Conservation (phyloP, 2,329 filamentous ascomycete species). For the Hirsutella minnesotensis region DNA sequence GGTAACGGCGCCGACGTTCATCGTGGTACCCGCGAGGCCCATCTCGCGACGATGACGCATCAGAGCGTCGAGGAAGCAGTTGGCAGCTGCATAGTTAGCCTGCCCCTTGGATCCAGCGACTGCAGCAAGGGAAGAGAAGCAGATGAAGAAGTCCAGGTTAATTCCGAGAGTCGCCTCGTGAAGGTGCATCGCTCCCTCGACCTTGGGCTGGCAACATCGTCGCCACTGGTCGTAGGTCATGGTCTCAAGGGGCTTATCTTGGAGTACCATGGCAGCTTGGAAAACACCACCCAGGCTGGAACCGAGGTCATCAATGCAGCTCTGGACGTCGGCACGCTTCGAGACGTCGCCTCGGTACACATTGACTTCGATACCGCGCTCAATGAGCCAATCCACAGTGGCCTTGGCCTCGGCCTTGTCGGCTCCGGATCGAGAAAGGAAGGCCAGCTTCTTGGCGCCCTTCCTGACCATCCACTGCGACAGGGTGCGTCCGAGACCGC, state of each 20-base stretch:
- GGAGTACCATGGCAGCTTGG: slow-evolving; percentile 26
- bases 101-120: slow-evolving; percentile 16
- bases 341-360: slow-evolving; percentile 19
- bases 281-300: slow-evolving; percentile 24
- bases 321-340: slow-evolving; percentile 12
- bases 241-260: slow-evolving; percentile 7
- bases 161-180: slow-evolving; percentile 12
- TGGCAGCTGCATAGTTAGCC: slow-evolving; percentile 24
- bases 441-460: slow-evolving; percentile 17
- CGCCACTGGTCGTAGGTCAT: slow-evolving; percentile 16
- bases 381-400: slow-evolving; percentile 9
- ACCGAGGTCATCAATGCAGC: slow-evolving; percentile 8
- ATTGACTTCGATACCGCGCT: slow-evolving; percentile 5
- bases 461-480: slow-evolving; percentile 11
- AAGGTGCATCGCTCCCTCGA: slow-evolving; percentile 20
- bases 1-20: slow-evolving; percentile 23
- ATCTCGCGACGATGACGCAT: slow-evolving; percentile 15
- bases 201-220: slow-evolving; percentile 17
- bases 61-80: slow-evolving; percentile 21
- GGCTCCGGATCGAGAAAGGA: slow-evolving; percentile 15
- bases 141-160: slow-evolving; percentile 18
- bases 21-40: slow-evolving; percentile 17
- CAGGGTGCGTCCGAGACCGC: slow-evolving; percentile 14
- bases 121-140: slow-evolving; percentile 15
- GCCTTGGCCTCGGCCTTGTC: slow-evolving; percentile 6